phyloP scores from a whole-genome alignment of 2,329 filamentous ascomycete genomes.

The Rhynchosporium agropyri region DNA sequence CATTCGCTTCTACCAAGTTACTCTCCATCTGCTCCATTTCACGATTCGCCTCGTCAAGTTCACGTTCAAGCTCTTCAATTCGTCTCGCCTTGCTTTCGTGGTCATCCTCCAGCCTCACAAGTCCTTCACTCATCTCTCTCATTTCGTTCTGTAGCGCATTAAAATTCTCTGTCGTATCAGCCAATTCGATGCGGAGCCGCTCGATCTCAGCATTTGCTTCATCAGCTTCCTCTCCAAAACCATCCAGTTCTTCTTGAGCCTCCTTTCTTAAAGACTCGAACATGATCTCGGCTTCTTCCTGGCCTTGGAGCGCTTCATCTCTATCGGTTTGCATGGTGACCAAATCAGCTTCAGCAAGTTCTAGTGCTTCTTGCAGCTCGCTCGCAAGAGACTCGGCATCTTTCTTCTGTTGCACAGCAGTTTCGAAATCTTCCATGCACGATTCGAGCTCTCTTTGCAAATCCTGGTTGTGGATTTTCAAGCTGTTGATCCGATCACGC shows the following conservation, averaged over 20 bases:
- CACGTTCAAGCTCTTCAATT: constrained; percentile 81
- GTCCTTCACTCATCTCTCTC: constrained; percentile 83
- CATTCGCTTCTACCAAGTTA: constrained; percentile 80
- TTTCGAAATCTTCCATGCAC: constrained; percentile 78
- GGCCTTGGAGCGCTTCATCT: constrained; percentile 76
- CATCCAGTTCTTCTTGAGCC: constrained; percentile 67
- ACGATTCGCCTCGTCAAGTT: constrained; percentile 79
- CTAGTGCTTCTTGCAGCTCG: constrained; percentile 78
- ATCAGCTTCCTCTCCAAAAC: constrained; percentile 71
- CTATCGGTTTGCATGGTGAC: constrained; percentile 79
- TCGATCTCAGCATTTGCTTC: constrained; percentile 72
- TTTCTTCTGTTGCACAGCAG: constrained; percentile 64
- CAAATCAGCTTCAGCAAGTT: constrained; percentile 77
- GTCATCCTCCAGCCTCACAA: constrained; percentile 87
- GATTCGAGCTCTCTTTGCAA: constrained; percentile 80
- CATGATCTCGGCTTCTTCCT: constrained; percentile 58
- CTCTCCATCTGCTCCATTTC: constrained; percentile 87
- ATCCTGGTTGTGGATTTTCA: constrained; percentile 88
- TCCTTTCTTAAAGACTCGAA: constrained; percentile 64
- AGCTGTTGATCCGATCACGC: constrained; percentile 81
- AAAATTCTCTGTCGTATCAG: constrained; percentile 82
- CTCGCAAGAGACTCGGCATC: constrained; percentile 60
- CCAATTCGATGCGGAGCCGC: constrained; percentile 70
- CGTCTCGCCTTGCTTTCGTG: constrained; percentile 76
- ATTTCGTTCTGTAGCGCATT: constrained; percentile 91